Percentiles rank a stretch among this genome's conserved stretches.
phyloP scores from a whole-genome alignment of 2,329 filamentous ascomycete species.

The Epichloe bromicola region DNA sequence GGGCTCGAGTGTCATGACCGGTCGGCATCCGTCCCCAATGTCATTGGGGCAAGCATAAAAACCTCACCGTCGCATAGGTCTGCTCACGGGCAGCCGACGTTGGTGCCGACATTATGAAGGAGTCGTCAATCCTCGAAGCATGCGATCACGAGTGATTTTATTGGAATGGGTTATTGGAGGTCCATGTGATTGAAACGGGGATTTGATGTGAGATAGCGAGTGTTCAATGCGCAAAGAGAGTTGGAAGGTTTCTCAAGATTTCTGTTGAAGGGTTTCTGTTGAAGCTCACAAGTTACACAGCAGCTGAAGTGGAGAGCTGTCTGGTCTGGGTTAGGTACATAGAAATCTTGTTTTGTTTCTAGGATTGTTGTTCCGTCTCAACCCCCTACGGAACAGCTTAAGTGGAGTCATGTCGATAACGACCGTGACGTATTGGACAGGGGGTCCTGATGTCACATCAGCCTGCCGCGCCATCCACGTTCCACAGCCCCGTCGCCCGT shows the following conservation, averaged over 20 bases:
- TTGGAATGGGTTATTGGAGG: background rate
- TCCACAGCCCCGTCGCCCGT: too few species aligned
- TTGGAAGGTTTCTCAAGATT: background rate
- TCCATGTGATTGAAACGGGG: background rate
- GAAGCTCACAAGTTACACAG: background rate
- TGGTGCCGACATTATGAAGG: constrained; percentile 1
- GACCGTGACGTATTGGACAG: too few species aligned
- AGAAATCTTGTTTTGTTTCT: too few species aligned
- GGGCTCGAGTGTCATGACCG: too few species aligned
- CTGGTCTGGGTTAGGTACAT: too few species aligned
- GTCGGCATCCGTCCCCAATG: background rate
- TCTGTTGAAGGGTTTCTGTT: background rate
- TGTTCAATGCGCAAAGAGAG: background rate
- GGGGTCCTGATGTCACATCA: too few species aligned
- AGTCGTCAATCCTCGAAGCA: background rate
- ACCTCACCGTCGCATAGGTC: constrained; percentile 43
- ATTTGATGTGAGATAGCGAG: background rate
- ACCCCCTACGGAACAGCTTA: too few species aligned
- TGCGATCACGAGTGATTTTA: background rate
- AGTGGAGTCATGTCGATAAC: too few species aligned
- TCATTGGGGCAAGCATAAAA: background rate
- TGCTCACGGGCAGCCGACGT: constrained; percentile 25
- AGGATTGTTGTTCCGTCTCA: too few species aligned
- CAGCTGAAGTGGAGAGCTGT: too few species aligned
- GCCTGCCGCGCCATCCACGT: too few species aligned